Conservation (phyloP, 495 filamentous ascomycete genomes). For the Sphaerosporella brunnea region DNA sequence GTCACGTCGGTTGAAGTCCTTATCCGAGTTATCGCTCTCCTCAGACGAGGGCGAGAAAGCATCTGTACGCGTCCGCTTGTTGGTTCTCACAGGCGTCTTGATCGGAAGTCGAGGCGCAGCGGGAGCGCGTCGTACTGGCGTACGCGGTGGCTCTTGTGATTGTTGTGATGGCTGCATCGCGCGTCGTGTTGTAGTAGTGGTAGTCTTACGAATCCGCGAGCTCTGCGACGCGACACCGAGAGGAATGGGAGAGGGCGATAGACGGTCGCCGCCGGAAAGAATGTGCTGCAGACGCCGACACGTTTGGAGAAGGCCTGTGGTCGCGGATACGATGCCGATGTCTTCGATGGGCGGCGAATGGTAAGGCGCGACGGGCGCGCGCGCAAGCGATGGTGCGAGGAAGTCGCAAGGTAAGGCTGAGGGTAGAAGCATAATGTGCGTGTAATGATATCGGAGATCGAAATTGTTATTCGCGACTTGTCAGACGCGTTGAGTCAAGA, state of each 20-base stretch:
- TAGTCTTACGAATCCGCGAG: neutral
- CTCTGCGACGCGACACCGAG: conserved; percentile 1
- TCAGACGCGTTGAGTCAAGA: neutral
- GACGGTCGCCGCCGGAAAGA: conserved; percentile 13
- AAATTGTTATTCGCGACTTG: too few species aligned
- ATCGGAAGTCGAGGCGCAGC: neutral
- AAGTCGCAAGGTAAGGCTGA: conserved; percentile 24
- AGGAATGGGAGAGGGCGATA: conserved; percentile 11
- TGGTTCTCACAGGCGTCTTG: conserved; percentile 1
- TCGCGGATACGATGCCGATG: conserved; percentile 14
- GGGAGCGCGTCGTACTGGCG: conserved; percentile 12
- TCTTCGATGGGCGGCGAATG: conserved; percentile 20
- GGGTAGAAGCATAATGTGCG: conserved; percentile 22
- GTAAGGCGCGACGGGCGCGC: conserved; percentile 11
- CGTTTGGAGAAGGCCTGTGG: conserved; percentile 21
- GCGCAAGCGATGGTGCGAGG: conserved; percentile 11
- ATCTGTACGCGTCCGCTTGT: conserved; percentile 19
- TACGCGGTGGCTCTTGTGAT: conserved; percentile 11
- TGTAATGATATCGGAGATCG: too few species aligned
- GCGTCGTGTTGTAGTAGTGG: too few species aligned
- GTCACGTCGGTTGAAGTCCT: conserved; percentile 15
- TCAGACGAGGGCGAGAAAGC: conserved; percentile 10
- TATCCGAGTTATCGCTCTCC: conserved; percentile 24
- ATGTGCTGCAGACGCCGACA: conserved; percentile 25
- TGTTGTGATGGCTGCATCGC: conserved; percentile 7